These are phyloP conservation scores for Trichaptum fuscoviolaceum DNA, from an alignment of 768 basidiomycete genomes.

Conservation along the genomic window DNA sequence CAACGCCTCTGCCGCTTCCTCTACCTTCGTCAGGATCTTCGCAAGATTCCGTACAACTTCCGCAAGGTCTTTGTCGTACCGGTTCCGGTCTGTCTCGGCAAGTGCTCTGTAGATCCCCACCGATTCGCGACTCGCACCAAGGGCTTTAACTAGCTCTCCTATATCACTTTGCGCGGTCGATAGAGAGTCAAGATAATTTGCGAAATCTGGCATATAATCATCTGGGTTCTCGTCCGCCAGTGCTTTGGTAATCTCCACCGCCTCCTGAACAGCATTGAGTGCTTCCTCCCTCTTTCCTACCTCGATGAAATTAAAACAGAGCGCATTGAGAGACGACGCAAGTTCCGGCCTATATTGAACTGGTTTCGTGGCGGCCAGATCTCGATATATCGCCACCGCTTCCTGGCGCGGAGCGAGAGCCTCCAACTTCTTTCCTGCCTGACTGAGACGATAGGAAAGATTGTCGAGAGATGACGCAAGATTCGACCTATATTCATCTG, in stretches of 20 bases:
- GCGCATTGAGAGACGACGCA: not conserved
- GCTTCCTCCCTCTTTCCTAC: not conserved
- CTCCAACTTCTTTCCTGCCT: no score
- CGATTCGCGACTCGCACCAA: conserved; percentile 6
- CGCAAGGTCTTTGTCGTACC: no score
- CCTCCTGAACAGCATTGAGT: not conserved
- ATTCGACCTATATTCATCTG: no score
- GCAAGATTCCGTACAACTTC: not conserved
- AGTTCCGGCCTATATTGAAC: not conserved
- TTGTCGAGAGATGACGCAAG: no score
- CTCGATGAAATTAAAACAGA: not conserved
- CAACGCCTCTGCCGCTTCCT: not conserved
- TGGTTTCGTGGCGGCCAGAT: not conserved
- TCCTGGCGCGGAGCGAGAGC: no score
- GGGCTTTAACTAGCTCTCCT: conserved; percentile 6
- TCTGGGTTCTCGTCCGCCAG: not conserved
- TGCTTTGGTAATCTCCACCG: not conserved
- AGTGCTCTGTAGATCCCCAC: conserved; percentile 5
- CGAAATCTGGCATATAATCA: not conserved
- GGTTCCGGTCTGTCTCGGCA: no score
- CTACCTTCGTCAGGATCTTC: not conserved
- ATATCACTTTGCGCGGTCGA: not conserved
- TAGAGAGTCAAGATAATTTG: not conserved
- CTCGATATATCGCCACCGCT: no score
- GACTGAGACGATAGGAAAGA: no score